Evolutionary conservation across 495 filamentous ascomycete genomes (phyloP).

Genomic region (Lasiosphaeriaceae sp.): DNA sequence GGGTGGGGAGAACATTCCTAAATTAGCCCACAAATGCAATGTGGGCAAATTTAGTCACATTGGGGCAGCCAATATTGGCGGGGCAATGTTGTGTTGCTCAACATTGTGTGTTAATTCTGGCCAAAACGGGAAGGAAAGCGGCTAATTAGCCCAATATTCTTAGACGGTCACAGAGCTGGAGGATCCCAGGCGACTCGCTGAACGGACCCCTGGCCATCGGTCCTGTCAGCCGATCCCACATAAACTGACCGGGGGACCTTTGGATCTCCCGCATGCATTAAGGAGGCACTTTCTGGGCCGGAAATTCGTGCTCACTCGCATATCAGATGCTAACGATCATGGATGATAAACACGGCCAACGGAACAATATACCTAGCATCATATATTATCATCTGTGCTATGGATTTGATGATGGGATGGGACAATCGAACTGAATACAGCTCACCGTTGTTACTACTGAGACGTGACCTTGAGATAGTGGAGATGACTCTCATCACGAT

Average conservation of each 20-base stretch:
- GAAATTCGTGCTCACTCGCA: not conserved
- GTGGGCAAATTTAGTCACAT: conserved; percentile 22
- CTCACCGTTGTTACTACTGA: too few species aligned
- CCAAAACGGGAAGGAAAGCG: conserved; percentile 19
- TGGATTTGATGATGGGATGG: too few species aligned
- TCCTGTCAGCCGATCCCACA: not conserved
- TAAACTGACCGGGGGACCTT: not conserved
- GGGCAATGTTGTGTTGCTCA: not conserved
- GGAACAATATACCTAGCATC: not conserved
- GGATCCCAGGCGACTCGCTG: not conserved
- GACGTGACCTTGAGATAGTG: too few species aligned
- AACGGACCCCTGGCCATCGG: not conserved
- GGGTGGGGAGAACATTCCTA: conserved; percentile 3
- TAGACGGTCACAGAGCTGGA: not conserved
- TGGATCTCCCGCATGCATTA: conserved; percentile 4
- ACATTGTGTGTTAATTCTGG: conserved; percentile 7
- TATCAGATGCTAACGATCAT: not conserved
- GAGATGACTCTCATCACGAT: too few species aligned
- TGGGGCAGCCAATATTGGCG: not conserved
- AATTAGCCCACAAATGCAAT: conserved; percentile 27
- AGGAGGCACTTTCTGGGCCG: not conserved
- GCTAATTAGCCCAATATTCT: conserved; percentile 29
- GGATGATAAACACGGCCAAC: not conserved
- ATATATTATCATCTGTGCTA: too few species aligned
- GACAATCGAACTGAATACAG: too few species aligned